Evolutionary conservation across 768 basidiomycete species (phyloP), one percentile per base, ranked within the genome.

Genomic region (Macrocybe gigantea): DNA sequence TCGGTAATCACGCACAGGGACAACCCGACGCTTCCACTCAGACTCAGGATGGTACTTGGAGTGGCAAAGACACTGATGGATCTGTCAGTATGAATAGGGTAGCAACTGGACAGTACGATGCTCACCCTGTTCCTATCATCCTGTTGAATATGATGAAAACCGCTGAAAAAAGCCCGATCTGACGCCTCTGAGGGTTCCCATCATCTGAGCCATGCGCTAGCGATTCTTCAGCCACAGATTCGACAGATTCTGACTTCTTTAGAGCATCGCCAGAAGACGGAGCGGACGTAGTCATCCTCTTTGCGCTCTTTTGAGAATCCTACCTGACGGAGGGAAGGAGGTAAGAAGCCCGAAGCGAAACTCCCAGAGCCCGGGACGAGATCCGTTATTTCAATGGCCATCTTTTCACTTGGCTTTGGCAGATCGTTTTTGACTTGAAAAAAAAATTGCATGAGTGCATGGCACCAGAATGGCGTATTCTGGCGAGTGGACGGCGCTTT

Each of bases 131-230:
- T 10, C 69, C 66, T 44, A 68, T 65, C 3, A 70, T 64, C 32
- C 68, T 58, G 49, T 68, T 70, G 53, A 69, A 69, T 45, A 66
- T 64, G 33, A 70, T 61, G 49, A 70, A 66, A 6, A 65, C 54
- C 14, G 66, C 67, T 5, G 66, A 66, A 29, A 58, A 45, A 8
- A 62, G 31, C 5, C 66, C 64, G 49, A 67, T 66, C 30, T 56
- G 57, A 29, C 51, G 44, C 33, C 39, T 40, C 49, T 54, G 13
- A 7, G 41, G 37, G 52, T 9, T 31, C n/a, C 29, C 44, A 53
- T 35, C 37, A 15, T 41, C 40, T 5, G 32, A 22, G 10, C 32
- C 12, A 11, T 22, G 22, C 22, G 22, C 22, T 22, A 41, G 22
- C 22, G 40, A 41, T 29, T 29, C 13, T n/a, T 41, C 40, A n/a